Base-by-base conservation (phyloP, 768 basidiomycete species). In the Suillus brevipes region DNA sequence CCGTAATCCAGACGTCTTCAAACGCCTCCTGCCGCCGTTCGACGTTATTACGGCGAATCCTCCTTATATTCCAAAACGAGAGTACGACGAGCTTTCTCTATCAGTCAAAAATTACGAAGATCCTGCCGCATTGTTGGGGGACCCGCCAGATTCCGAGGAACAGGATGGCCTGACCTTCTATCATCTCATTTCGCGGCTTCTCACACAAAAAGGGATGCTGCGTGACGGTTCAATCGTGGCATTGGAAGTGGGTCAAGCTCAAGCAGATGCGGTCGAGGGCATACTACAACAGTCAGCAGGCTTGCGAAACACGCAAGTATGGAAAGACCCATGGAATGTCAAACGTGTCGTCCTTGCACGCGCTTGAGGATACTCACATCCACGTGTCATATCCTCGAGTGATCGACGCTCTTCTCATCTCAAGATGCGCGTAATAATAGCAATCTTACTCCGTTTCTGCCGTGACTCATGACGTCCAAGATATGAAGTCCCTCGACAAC, bases 41-140 rank as follows among this genome's bases (percentile, higher is more conserved):
- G 89, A 94, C 77, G 78, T 95, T 64, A 79, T 95, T 71, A 94
- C 93, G 13, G 86, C 89, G 18, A 96, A 95, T 77, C 91, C 92
- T 31, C 91, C 94, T 12, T 98, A 97, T 77, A 91, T 98, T 68
- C 82, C 94, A 43, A 81, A 75, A 67, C 69, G 76, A 45, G 89
- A 90, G 65, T 96, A 89, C 72, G 76, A 84, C 50, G 60, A 70
- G 28, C 83, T 98, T 40, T 84, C 89, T 9, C 65, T 72, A n/a
- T 89, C 87, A 57, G 95, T 98, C 61, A 84, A 78, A 60, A 80
- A 85, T 61, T 92, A 86, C 73, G 97, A 99, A 76, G 94, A 96
- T 78, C 85, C 83, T 10, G 82, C 79, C 18, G 96, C 96, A 13
- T 84, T 98, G 28, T 82, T 95, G 50, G 95, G 92, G 25, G 94